Conservation (phyloP, 306 rosid species). For the Corylus heterophylla region DNA sequence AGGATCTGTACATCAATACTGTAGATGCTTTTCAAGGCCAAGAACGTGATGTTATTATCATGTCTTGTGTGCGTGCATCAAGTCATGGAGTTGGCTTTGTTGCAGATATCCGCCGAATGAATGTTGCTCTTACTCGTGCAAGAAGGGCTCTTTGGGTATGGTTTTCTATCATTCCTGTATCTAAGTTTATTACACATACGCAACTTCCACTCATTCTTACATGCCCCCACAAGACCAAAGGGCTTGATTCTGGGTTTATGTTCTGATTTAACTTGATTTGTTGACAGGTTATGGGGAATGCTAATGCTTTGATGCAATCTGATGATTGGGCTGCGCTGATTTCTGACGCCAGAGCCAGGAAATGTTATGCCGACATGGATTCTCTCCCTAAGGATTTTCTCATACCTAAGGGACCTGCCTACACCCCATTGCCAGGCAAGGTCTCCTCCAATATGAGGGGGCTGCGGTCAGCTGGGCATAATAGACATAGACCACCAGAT, state of each 20-base stretch:
- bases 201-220: background rate
- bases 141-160: constrained; percentile 96
- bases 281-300: constrained; percentile 96
- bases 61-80: constrained; percentile 99
- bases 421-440: constrained; percentile 66
- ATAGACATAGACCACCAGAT: constrained; percentile 78
- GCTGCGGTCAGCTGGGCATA: constrained; percentile 65
- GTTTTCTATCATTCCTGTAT: constrained; percentile 15
- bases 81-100: constrained; percentile 94
- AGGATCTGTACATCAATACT: constrained; percentile 87
- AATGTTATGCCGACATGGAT: constrained; percentile 86
- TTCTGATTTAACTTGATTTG: constrained; percentile 13
- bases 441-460: constrained; percentile 64
- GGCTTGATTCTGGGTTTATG: constrained; percentile 6
- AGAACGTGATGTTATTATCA: constrained; percentile 95
- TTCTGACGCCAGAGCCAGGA: constrained; percentile 75
- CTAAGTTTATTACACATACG: background rate
- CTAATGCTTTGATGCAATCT: constrained; percentile 72
- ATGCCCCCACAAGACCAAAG: background rate
- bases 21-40: constrained; percentile 99
- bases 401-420: constrained; percentile 54
- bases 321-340: constrained; percentile 95
- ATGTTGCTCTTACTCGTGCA: constrained; percentile 98
- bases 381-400: constrained; percentile 85
- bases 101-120: constrained; percentile 94